Base-by-base conservation (phyloP, 148 eudicot genomes). In the Diospyros kaki region DNA sequence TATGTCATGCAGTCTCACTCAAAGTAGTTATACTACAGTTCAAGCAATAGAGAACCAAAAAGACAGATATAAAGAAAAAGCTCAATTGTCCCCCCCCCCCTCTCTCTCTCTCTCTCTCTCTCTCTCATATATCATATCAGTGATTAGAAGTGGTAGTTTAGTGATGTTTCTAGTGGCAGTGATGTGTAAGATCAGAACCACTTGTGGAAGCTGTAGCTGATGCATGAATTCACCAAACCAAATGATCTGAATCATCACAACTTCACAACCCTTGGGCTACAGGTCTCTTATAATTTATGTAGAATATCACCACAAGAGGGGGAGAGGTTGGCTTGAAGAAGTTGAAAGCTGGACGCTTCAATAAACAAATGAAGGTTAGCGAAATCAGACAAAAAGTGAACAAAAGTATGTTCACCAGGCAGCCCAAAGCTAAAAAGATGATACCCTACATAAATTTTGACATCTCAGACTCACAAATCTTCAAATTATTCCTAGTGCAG, bases 121-220 rank as follows among this genome's bases (percentile, higher is more conserved):
- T 63, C 43, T 51, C 39, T 71, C 9, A 52, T 17, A 51, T 54
- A 56, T 38, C 58, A 1, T 71, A 41, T 38, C 63, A 40, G n/a
- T 14, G 15, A 42, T 45, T 7, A 43, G 63, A 28, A 71, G 52
- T 56, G 75, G 53, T 44, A n/a, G 15, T 46, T 7, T 58, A 42
- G n/a, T 58, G 66, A 60, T 72, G 55, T 60, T 10, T 71, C 56
- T 58, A 58, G 50, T 44, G 48, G 75, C n/a, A 73, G 18, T 61
- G 68, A 73, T 73, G 76, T 14, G 76, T 46, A 73, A 58, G 67
- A 61, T 0, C 28, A 28, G 58, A 73, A 61, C 76, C 76, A 73
- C 76, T 73, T 61, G 63, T 40, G 58, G 45, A 73, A 38, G 76
- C 50, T 73, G 68, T 13, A 73, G 60, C 45, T 73, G 65, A 73